Conservation (phyloP, 2,329 filamentous ascomycete genomes). For the Pseudovirgaria hyperparasitica region DNA sequence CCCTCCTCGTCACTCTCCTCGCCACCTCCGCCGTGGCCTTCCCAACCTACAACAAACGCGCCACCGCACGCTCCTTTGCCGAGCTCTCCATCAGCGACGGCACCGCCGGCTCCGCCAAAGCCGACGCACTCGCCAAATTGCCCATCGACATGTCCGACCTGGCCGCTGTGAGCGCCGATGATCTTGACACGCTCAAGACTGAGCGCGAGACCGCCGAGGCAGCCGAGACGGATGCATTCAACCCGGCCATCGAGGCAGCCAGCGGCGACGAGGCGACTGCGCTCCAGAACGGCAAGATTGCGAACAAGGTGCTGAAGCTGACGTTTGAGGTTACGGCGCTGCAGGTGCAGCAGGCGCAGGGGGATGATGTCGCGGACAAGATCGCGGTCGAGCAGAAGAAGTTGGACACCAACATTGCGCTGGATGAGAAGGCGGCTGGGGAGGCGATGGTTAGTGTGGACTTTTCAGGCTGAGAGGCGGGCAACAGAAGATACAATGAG, state of each 20-base stretch:
- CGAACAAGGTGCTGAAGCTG: constrained; percentile 49
- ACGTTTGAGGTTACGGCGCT: constrained; percentile 39
- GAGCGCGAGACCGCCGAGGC: constrained; percentile 42
- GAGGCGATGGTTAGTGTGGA: constrained; percentile 23
- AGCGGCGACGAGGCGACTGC: constrained; percentile 30
- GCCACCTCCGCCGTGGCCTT: constrained; percentile 14
- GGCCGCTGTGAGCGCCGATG: constrained; percentile 32
- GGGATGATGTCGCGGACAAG: constrained; percentile 32
- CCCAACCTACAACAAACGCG: constrained; percentile 11
- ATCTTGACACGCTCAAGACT: constrained; percentile 38
- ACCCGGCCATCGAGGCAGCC: constrained; percentile 39
- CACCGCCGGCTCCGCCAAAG: constrained; percentile 39
- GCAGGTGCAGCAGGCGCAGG: constrained; percentile 41
- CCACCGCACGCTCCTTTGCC: constrained; percentile 14
- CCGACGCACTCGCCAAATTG: constrained; percentile 42
- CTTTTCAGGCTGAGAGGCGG: constrained; percentile 7
- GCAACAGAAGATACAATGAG: background rate
- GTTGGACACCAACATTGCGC: constrained; percentile 39
- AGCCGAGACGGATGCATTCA: constrained; percentile 42
- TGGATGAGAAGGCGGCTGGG: constrained; percentile 36
- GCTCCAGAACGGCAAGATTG: constrained; percentile 43
- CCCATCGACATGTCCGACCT: constrained; percentile 35
- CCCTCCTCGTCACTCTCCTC: constrained; percentile 14
- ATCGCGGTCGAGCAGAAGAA: constrained; percentile 38
- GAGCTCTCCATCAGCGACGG: constrained; percentile 40